Percentiles rank a stretch among this genome's conserved stretches.
Conservation (phyloP, 306 rosid species). For the Fragaria ananassa region DNA sequence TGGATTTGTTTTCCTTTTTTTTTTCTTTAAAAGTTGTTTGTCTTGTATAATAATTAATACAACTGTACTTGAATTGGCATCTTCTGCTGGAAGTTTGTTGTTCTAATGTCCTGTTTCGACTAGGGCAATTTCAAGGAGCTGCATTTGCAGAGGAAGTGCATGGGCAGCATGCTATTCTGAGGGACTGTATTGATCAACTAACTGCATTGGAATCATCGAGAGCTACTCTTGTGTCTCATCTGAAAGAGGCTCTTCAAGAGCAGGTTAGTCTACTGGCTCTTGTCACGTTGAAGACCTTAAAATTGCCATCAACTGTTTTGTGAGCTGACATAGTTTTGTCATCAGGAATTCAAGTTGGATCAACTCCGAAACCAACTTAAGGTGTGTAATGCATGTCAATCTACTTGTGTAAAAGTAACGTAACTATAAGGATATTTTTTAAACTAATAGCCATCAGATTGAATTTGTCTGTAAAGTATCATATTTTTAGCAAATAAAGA, state of each 20-base stretch:
- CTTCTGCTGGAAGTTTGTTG: constrained; percentile 4
- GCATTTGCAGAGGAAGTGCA: constrained; percentile 65
- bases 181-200: constrained; percentile 78
- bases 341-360: constrained; percentile 86
- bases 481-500: neutral
- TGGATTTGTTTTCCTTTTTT: neutral
- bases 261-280: constrained; percentile 55
- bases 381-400: constrained; percentile 42
- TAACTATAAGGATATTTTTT: neutral
- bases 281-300: neutral
- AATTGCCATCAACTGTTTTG: neutral
- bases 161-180: constrained; percentile 63
- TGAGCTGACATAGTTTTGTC: constrained; percentile 30
- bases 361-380: constrained; percentile 82
- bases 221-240: constrained; percentile 73
- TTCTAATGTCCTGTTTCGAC: constrained; percentile 23
- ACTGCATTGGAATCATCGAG: constrained; percentile 71
- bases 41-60: constrained; percentile 13
- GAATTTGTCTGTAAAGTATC: neutral
- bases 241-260: constrained; percentile 86
- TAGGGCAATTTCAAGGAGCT: constrained; percentile 67
- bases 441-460: neutral
- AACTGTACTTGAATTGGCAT: constrained; percentile 22
- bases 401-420: neutral
- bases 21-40: neutral